Percentiles rank a stretch among this genome's conserved stretches.
Conservation (phyloP, 306 rosid species). For the Cucurbita ficifolia region DNA sequence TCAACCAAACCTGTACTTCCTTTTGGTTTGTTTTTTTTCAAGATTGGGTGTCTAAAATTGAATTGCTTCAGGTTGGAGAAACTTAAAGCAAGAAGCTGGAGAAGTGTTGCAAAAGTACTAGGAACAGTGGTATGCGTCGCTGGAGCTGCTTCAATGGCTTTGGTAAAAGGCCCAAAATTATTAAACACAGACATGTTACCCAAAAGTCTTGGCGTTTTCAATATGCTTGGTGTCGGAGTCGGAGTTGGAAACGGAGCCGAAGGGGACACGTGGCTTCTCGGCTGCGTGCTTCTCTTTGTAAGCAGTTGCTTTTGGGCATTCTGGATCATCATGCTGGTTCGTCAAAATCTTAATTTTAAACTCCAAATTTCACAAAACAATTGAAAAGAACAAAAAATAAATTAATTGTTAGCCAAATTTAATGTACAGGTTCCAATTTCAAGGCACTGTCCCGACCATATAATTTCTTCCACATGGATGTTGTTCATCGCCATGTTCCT, state of each 20-base stretch:
- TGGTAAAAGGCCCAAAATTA: constrained; percentile 43
- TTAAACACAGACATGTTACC: constrained; percentile 14
- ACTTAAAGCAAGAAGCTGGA: constrained; percentile 21
- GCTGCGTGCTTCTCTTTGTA: constrained; percentile 27
- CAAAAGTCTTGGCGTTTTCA: neutral
- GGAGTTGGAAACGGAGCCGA: neutral
- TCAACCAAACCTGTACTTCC: neutral
- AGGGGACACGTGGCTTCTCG: constrained; percentile 21
- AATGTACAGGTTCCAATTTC: constrained; percentile 43
- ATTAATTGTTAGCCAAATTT: neutral
- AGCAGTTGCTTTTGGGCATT: constrained; percentile 26
- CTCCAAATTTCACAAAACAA: neutral
- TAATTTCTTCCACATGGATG: constrained; percentile 46
- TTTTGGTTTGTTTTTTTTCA: too few species aligned
- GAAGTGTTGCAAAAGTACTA: constrained; percentile 35
- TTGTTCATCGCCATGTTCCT: constrained; percentile 37
- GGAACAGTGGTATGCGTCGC: constrained; percentile 38
- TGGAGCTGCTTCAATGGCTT: constrained; percentile 38
- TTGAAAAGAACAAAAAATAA: neutral
- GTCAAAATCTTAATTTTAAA: neutral
- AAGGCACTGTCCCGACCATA: constrained; percentile 39
- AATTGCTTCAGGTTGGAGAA: constrained; percentile 25
- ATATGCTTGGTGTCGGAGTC: neutral
- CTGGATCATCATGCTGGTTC: constrained; percentile 42
- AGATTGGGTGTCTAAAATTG: neutral